Evolutionary conservation across 805 yeast species (phyloP), one percentile per base, ranked within the genome.

Genomic region (Candida verbasci): DNA sequence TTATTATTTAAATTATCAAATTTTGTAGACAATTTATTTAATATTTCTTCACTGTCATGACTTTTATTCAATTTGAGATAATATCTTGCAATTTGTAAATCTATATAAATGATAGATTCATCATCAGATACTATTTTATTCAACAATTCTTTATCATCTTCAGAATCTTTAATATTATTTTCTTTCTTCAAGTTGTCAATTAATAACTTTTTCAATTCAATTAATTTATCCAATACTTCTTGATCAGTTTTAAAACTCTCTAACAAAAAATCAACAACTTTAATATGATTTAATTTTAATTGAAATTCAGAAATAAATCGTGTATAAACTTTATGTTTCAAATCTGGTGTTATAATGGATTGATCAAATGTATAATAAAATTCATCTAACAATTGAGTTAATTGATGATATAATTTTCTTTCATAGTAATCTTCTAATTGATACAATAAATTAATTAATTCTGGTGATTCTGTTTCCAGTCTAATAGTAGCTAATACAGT

Each of bases 381-480:
- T 43, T 71, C 72, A 24, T 65, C 66, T 39, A 93, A 66, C 6
- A 76, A 61, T 42, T 76, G 75, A 2, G 96, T 86, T 55, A 93
- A 73, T 67, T 93, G 97, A 64, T 83, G 94, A 97, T 97, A 93
- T 56, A 91, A 73, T 59, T 87, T 88, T 48, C 95, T 72, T 53
- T 88, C 96, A 62, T 86, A 84, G 39, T 70, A 68, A 50, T 87
- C 96, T 53, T 89, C 97, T 55, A 91, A 74, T 36, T 76, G 74
- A 53, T 76, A 80, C 49, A 83, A 73, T 6, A 70, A 57, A 20
- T 78, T 74, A 8, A 78, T 67, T 35, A 88, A 66, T 26, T 81
- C 86, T 3, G 75, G 65, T 10, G 54, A 48, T 40, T 82, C 86
- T 4, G 80, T 69, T 51, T 80, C 83, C 49, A 71, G 70, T 36